These are phyloP conservation scores for Pseudogymnoascus sp. DNA, from an alignment of 2,329 filamentous ascomycete species.

Conservation along the genomic window DNA sequence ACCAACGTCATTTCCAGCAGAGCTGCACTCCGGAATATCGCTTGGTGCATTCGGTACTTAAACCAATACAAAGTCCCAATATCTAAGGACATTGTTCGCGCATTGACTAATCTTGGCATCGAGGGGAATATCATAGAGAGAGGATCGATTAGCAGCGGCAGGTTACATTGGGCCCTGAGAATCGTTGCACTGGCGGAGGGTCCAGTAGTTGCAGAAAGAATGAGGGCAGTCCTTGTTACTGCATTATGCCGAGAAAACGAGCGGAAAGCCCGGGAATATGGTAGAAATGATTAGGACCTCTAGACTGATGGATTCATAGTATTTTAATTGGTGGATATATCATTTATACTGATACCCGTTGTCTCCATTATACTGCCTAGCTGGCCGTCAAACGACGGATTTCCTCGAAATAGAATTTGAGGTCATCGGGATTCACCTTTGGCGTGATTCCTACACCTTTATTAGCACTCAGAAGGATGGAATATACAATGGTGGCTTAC, in stretches of 20 bases:
- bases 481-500: conserved; percentile 40
- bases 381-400: conserved; percentile 60
- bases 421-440: conserved; percentile 83
- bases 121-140: conserved; percentile 16
- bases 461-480: conserved; percentile 17
- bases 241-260: neutral
- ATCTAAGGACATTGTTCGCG: conserved; percentile 16
- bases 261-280: neutral
- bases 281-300: neutral
- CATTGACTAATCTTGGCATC: conserved; percentile 18
- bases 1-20: conserved; percentile 11
- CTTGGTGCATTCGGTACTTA: conserved; percentile 21
- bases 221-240: neutral
- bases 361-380: conserved; percentile 11
- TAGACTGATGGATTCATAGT: neutral
- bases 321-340: neutral
- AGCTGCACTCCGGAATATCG: conserved; percentile 22
- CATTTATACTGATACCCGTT: neutral
- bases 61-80: conserved; percentile 16
- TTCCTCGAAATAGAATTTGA: conserved; percentile 91
- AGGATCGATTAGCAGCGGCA: conserved; percentile 16
- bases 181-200: conserved; percentile 21
- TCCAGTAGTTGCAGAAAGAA: neutral
- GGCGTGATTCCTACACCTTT: conserved; percentile 69
- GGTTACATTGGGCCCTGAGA: conserved; percentile 18